Base-by-base conservation (phyloP, 2,329 filamentous ascomycete species). In the Aciculosporium take region DNA sequence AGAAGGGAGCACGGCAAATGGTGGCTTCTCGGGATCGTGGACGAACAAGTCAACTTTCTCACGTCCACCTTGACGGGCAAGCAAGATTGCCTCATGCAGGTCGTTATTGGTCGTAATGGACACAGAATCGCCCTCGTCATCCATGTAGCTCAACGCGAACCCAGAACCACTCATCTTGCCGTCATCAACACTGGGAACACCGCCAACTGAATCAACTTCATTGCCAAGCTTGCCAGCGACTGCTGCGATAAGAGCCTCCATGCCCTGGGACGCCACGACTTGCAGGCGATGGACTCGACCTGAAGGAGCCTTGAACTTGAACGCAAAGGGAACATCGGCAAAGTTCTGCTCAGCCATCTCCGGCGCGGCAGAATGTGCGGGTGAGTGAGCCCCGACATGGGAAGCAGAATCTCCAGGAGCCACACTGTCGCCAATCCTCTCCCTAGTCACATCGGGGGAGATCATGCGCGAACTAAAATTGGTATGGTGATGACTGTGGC, bases 31-130 rank as follows among this genome's bases (percentile, higher is more conserved):
- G 1, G 89, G 88, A 53, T 98, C 84, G 58, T 98, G 91, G 10
- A 96, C 88, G 53, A 94, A 96, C 13, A 98, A 72, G 54, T 98
- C 91, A 17, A 98, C 91, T 71, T 98, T 98, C 51, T 96, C 91
- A 35, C 78, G 79, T 51, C 71, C 77, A 35, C 75, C 72, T 44
- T 83, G 79, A 45, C 85, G 81, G 4, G 89, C 85, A 23, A 96
- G 73, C 17, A 80, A 71, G 50, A 98, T 85, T 2, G 91, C 87
- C 62, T 98, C 91, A 2, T 91, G 65, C 32, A 98, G 73, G 57
- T 98, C 91, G 49, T 89, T 81, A 56, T 96, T 87, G 0, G 89
- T 94, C 9, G 91, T 98, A 58, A 98, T 94, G 31, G 88, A 94
- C 13, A 98, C 87, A 1, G 85, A 88, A 58, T 98, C 91, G 43